Percentiles rank a stretch among this genome's conserved stretches.
Evolutionary conservation across 1,139 yeast species (phyloP).

Genomic region (Taphrina confusa): DNA sequence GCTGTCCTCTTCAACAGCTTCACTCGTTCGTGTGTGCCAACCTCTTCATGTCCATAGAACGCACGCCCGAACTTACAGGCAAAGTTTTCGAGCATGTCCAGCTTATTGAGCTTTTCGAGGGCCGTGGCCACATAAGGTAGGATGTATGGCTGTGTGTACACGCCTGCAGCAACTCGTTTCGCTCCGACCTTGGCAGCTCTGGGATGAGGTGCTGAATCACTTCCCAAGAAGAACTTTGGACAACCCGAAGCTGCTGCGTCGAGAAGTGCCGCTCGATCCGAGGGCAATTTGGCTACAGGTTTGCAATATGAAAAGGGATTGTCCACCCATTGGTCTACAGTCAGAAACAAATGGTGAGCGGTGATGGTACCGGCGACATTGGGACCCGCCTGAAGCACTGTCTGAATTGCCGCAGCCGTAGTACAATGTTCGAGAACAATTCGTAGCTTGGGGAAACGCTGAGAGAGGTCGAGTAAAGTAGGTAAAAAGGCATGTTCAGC

Average conservation of each 20-base stretch:
- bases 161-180: constrained; percentile 73
- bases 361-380: constrained; percentile 90
- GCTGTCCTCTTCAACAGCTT: constrained; percentile 56
- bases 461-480: constrained; percentile 75
- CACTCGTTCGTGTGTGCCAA: constrained; percentile 50
- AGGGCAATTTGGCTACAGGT: constrained; percentile 94
- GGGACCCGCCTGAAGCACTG: constrained; percentile 68
- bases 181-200: constrained; percentile 73
- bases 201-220: constrained; percentile 98
- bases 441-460: constrained; percentile 80
- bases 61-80: constrained; percentile 71
- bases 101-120: constrained; percentile 65
- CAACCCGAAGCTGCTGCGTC: constrained; percentile 89
- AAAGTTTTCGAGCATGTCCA: constrained; percentile 69
- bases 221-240: constrained; percentile 92
- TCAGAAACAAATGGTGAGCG: constrained; percentile 86
- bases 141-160: constrained; percentile 83
- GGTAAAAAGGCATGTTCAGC: constrained; percentile 94
- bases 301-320: constrained; percentile 92
- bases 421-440: constrained; percentile 95
- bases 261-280: constrained; percentile 74
- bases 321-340: constrained; percentile 96
- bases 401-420: constrained; percentile 79
- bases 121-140: constrained; percentile 82
- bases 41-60: constrained; percentile 60